These are phyloP conservation scores for Xerocomus alliaceus DNA, from an alignment of 1,284 basidiomycete species.

Conservation along the genomic window DNA sequence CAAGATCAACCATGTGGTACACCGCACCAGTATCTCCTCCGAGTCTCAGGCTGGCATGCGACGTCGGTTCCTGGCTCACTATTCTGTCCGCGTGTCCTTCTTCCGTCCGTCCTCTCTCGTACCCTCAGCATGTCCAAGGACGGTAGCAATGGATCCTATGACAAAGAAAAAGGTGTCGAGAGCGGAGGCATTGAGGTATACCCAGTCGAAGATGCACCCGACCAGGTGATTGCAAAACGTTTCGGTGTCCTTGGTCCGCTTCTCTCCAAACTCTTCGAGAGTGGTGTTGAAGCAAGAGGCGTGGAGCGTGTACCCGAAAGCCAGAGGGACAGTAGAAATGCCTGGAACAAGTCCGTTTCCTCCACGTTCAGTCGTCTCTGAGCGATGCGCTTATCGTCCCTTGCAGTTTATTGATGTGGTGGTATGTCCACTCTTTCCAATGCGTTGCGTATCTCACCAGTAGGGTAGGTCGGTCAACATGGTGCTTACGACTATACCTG, in stretches of 20 bases:
- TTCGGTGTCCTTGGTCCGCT: constrained; percentile 28
- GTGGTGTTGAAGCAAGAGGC: constrained; percentile 51
- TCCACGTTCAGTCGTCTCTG: neutral
- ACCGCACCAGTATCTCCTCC: neutral
- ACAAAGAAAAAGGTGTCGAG: constrained; percentile 30
- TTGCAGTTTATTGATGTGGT: constrained; percentile 56
- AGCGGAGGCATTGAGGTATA: neutral
- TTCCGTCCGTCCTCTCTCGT: neutral
- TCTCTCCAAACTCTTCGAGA: constrained; percentile 13
- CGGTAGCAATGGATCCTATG: constrained; percentile 8
- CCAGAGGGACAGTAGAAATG: constrained; percentile 52
- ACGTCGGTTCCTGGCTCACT: neutral
- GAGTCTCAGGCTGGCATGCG: neutral
- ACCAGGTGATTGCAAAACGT: constrained; percentile 43
- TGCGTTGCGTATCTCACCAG: constrained; percentile 4
- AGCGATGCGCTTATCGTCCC: constrained; percentile 24
- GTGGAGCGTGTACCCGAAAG: constrained; percentile 59
- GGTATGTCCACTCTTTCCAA: constrained; percentile 38
- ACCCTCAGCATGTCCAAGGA: constrained; percentile 19
- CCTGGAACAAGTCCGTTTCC: constrained; percentile 55
- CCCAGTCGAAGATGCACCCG: constrained; percentile 37
- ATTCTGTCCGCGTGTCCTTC: neutral
- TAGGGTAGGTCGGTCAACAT: constrained; percentile 52
- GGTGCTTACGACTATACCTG: constrained; percentile 61
- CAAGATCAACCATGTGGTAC: neutral